These are phyloP conservation scores for Phylloporus sp. DNA, from an alignment of 768 basidiomycete species.

Conservation along the genomic window DNA sequence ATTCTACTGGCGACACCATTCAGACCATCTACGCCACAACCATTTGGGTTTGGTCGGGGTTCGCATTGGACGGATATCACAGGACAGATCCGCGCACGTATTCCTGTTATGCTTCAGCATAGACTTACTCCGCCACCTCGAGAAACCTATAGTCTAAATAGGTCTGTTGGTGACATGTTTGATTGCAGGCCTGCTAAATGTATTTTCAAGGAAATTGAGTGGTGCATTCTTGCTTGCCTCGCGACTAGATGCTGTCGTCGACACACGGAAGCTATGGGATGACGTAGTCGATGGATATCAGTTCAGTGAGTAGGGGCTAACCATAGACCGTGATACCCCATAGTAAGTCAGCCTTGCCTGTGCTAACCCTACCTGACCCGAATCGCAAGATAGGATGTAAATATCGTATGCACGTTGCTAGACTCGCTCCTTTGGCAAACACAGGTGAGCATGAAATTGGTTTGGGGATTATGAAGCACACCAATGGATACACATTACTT, in stretches of 20 bases:
- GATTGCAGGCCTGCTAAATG: background rate
- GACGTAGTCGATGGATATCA: conserved; percentile 40
- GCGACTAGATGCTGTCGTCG: conserved; percentile 65
- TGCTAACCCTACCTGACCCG: background rate
- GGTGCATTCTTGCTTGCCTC: conserved; percentile 78
- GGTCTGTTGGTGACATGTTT: conserved; percentile 41
- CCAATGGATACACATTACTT: background rate
- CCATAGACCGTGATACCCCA: background rate
- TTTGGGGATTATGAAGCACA: background rate
- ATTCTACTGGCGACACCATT: conserved; percentile 84
- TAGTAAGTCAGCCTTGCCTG: background rate
- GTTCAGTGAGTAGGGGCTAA: conserved; percentile 4
- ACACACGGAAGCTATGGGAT: conserved; percentile 75
- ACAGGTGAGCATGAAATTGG: background rate
- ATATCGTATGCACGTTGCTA: background rate
- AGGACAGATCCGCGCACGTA: conserved; percentile 66
- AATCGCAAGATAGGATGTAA: background rate
- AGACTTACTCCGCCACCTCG: conserved; percentile 87
- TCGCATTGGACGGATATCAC: conserved; percentile 69
- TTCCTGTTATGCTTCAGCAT: conserved; percentile 87
- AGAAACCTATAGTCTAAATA: conserved; percentile 93
- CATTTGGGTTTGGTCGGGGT: conserved; percentile 73
- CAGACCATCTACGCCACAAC: conserved; percentile 53
- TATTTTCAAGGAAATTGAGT: conserved; percentile 65
- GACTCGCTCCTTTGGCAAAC: background rate